Conservation (phyloP, 306 rosid species). For the Hylodesmum podocarpum region DNA sequence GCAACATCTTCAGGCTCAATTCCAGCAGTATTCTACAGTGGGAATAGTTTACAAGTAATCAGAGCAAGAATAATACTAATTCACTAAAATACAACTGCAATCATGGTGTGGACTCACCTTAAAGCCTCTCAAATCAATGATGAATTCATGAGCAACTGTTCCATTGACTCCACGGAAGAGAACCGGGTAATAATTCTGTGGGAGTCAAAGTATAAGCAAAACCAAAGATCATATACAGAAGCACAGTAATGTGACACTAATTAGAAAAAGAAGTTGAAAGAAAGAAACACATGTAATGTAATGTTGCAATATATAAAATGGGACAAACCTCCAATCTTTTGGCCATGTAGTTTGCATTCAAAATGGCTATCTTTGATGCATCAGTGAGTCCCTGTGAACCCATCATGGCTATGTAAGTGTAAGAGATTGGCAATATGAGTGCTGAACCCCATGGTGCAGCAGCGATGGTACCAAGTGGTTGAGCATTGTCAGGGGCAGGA, state of each 20-base stretch:
- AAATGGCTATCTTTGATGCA: constrained; percentile 94
- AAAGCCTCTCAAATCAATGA: constrained; percentile 91
- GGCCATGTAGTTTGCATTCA: constrained; percentile 98
- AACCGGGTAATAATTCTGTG: constrained; percentile 74
- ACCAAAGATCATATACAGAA: constrained; percentile 20
- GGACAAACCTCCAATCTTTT: constrained; percentile 85
- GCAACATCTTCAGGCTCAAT: constrained; percentile 96
- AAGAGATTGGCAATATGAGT: constrained; percentile 96
- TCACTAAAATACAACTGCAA: neutral
- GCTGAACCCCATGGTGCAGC: constrained; percentile 99
- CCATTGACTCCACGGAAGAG: constrained; percentile 99
- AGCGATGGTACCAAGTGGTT: constrained; percentile 93
- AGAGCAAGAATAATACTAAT: constrained; percentile 3
- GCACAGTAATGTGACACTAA: neutral
- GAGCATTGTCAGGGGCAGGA: constrained; percentile 74
- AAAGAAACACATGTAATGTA: constrained; percentile 4
- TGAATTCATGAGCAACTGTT: constrained; percentile 93
- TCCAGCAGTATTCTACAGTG: constrained; percentile 76
- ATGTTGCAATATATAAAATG: constrained; percentile 22
- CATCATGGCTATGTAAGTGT: constrained; percentile 98
- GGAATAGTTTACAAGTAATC: constrained; percentile 30
- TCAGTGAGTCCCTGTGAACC: constrained; percentile 96
- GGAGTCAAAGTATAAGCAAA: constrained; percentile 24
- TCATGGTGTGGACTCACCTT: constrained; percentile 57
- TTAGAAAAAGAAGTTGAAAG: neutral